Conservation (phyloP, 169 alveolate species). For the Plasmodium gaboni region DNA sequence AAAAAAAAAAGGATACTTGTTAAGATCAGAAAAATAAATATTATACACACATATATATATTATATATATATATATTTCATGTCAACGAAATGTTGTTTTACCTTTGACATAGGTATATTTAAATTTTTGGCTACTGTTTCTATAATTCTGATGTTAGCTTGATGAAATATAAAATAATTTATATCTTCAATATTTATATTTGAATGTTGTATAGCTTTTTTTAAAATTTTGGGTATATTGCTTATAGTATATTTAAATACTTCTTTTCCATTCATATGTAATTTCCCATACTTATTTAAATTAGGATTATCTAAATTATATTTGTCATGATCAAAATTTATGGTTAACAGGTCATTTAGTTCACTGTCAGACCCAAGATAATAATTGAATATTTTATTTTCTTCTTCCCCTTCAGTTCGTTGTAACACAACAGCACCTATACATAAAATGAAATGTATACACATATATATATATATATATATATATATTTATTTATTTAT, state of each 20-base stretch:
- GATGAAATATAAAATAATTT: conserved; percentile 84
- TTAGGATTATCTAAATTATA: conserved; percentile 54
- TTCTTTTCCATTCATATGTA: conserved; percentile 84
- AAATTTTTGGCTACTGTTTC: conserved; percentile 80
- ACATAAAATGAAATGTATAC: not conserved
- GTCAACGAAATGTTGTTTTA: conserved; percentile 6
- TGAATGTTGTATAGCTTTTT: conserved; percentile 64
- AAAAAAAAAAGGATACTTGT: not conserved
- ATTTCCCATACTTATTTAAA: conserved; percentile 51
- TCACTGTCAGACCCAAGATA: conserved; percentile 63
- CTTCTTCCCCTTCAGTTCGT: conserved; percentile 69
- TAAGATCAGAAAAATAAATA: not conserved
- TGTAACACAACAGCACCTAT: conserved; percentile 61
- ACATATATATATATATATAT: conserved; percentile 1
- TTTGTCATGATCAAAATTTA: conserved; percentile 21
- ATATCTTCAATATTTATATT: conserved; percentile 73
- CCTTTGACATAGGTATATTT: conserved; percentile 77
- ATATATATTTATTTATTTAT: not conserved
- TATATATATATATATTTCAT: not conserved
- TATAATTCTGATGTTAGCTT: conserved; percentile 84
- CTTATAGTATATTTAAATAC: conserved; percentile 81
- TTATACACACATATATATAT: not conserved
- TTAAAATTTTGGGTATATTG: conserved; percentile 77
- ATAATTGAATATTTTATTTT: conserved; percentile 48
- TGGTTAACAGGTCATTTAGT: conserved; percentile 49